phyloP scores from a whole-genome alignment of 805 yeast species.

The Lipomyces chichibuensis region DNA sequence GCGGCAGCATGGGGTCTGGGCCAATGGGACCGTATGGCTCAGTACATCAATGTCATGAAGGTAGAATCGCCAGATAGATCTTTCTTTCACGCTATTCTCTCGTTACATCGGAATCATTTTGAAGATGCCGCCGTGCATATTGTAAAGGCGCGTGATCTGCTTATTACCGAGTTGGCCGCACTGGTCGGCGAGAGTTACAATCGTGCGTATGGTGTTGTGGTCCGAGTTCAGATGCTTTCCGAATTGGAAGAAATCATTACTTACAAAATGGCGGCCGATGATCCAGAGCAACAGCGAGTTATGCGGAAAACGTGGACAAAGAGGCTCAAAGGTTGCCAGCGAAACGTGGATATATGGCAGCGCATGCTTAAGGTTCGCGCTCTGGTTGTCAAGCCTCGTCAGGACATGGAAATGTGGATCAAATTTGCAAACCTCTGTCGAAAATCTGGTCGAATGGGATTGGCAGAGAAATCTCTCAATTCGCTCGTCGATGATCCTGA shows the following conservation, averaged over 20 bases:
- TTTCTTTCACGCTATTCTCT: conserved; percentile 87
- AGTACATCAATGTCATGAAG: conserved; percentile 87
- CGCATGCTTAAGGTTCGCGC: conserved; percentile 91
- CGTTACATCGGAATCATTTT: conserved; percentile 83
- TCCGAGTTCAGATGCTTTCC: conserved; percentile 94
- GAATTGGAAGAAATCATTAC: conserved; percentile 93
- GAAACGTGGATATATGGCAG: conserved; percentile 99
- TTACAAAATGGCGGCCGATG: conserved; percentile 82
- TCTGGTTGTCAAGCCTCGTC: conserved; percentile 88
- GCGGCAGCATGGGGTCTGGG: conserved; percentile 99
- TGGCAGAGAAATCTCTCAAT: conserved; percentile 90
- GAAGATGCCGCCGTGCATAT: conserved; percentile 80
- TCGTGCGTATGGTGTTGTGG: conserved; percentile 95
- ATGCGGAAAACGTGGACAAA: conserved; percentile 94
- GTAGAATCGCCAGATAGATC: conserved; percentile 92
- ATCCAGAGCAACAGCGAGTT: conserved; percentile 73
- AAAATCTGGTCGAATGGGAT: conserved; percentile 86
- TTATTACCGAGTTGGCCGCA: conserved; percentile 92
- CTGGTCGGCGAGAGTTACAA: conserved; percentile 93
- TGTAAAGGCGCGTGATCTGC: conserved; percentile 78
- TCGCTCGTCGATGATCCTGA: conserved; percentile 66
- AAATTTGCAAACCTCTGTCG: conserved; percentile 95
- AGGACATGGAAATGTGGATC: conserved; percentile 97
- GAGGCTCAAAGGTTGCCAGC: conserved; percentile 87
- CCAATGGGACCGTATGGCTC: conserved; percentile 95